Base-by-base conservation (phyloP, 148 eudicot species). In the Rhododendron simsii region DNA sequence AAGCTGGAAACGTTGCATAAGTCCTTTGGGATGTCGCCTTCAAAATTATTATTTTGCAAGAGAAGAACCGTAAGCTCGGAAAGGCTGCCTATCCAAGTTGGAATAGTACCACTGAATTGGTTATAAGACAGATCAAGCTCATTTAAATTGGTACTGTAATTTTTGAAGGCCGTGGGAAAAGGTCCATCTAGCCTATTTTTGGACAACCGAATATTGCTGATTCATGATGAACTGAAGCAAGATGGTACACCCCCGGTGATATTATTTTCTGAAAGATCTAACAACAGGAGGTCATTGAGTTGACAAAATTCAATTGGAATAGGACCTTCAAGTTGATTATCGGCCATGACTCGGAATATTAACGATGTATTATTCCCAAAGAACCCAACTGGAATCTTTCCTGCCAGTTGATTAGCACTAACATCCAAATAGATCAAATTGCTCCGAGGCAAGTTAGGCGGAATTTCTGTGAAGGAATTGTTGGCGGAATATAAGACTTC, bases 261-360 rank as follows among this genome's bases (percentile, higher is more conserved):
- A 67, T 67, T 1, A 10, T 67, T 67, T n/a, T 9, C 33, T 9
- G 73, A 67, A 67, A 81, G 83, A 15, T 81, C 83, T 2, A 81
- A 33, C 7, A 16, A 0, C 0, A 0, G 0, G 26, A 51, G 23
- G 3, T 0, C 0, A 2, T 11, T 0, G 16, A n/a, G 55, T 21
- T 23, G 55, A 47, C 81, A 78, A 45, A 78, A 78, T 47, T 78
- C 81, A 10, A 14, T n/a, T 11, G 81, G 81, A 23, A 78, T 78
- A 23, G 55, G 37, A 45, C 85, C 82, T 23, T 35, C 28, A 41
- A 86, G 82, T 6, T 76, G 20, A 76, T 86, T 87, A 11, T 28
- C n/a, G 3, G 47, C 16, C 86, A 87, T 26, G 21, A 2, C 37
- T 39, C 57, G 76, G 33, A 13, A 30, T 1, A 3, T 3, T 2